A percentile compares a stretch with the other conserved stretches of the same genome.
These are phyloP conservation scores for Sporothrix variecibatus DNA, from an alignment of 2,329 filamentous ascomycete species.

Conservation along the genomic window DNA sequence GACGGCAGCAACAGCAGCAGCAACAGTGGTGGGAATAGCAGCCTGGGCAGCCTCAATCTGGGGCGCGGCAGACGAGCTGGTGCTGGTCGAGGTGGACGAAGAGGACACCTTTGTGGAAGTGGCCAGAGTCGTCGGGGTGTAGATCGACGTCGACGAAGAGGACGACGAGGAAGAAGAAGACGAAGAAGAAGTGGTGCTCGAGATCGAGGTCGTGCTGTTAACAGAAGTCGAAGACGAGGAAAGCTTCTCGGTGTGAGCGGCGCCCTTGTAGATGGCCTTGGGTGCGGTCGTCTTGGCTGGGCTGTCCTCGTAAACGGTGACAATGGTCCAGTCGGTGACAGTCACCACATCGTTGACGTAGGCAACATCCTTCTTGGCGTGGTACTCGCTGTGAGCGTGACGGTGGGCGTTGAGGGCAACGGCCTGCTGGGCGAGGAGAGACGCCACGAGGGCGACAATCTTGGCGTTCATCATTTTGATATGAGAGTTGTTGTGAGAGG, in stretches of 20 bases:
- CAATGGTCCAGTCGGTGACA: slow-evolving; percentile 45
- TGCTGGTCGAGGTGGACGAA: not conserved
- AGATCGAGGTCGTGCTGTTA: slow-evolving; percentile 19
- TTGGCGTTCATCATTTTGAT: slow-evolving; percentile 31
- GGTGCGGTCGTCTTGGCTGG: slow-evolving; percentile 26
- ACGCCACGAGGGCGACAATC: slow-evolving; percentile 46
- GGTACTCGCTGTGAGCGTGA: slow-evolving; percentile 42
- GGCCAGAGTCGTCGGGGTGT: slow-evolving; percentile 27
- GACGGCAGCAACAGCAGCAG: slow-evolving; percentile 28
- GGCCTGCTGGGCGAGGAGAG: slow-evolving; percentile 47
- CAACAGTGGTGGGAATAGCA: slow-evolving; percentile 13
- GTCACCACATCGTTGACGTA: slow-evolving; percentile 40
- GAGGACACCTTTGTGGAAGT: slow-evolving; percentile 19
- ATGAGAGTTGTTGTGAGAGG: not conserved
- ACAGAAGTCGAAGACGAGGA: slow-evolving; percentile 22
- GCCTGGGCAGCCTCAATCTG: slow-evolving; percentile 9
- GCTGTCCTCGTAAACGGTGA: slow-evolving; percentile 43
- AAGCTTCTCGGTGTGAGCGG: slow-evolving; percentile 24
- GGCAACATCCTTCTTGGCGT: slow-evolving; percentile 40
- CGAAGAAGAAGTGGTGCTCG: slow-evolving; percentile 5
- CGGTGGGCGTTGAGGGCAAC: slow-evolving; percentile 48
- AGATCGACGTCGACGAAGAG: slow-evolving; percentile 5
- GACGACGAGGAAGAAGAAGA: not conserved
- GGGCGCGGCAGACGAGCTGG: slow-evolving; percentile 1
- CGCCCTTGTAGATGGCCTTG: slow-evolving; percentile 31